Conservation (phyloP, 2,329 filamentous ascomycete genomes). For the Ophiostoma novo-ulmi region DNA sequence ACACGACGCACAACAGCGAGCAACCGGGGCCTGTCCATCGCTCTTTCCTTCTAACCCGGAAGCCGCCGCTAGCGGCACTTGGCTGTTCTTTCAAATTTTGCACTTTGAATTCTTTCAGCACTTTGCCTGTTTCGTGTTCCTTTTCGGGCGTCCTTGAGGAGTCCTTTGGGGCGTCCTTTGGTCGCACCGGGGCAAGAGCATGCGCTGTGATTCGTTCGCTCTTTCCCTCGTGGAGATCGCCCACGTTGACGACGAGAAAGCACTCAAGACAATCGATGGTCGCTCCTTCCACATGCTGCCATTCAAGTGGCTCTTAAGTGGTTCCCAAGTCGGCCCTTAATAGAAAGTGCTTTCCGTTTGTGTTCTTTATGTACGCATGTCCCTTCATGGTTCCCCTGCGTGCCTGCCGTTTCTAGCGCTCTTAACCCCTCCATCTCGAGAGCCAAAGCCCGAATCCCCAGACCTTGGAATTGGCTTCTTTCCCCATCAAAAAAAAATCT, state of each 20-base stretch:
- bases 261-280: neutral
- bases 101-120: neutral
- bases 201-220: conserved; percentile 3
- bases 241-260: neutral
- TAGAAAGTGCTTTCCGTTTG: neutral
- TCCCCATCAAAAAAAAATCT: neutral
- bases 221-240: neutral
- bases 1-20: neutral
- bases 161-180: neutral
- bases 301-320: neutral
- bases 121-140: no score
- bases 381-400: neutral
- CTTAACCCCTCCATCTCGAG: neutral
- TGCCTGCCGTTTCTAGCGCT: neutral
- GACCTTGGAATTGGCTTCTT: neutral
- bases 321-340: neutral
- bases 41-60: neutral
- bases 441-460: neutral
- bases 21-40: neutral
- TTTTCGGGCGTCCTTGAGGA: neutral
- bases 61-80: conserved; percentile 4
- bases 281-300: neutral
- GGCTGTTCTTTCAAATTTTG: neutral
- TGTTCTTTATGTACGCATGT: neutral
- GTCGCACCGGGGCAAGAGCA: neutral